Evolutionary conservation across 2,329 filamentous ascomycete species (phyloP), one percentile per base, ranked within the genome.

Genomic region (Aspergillus glaucus): DNA sequence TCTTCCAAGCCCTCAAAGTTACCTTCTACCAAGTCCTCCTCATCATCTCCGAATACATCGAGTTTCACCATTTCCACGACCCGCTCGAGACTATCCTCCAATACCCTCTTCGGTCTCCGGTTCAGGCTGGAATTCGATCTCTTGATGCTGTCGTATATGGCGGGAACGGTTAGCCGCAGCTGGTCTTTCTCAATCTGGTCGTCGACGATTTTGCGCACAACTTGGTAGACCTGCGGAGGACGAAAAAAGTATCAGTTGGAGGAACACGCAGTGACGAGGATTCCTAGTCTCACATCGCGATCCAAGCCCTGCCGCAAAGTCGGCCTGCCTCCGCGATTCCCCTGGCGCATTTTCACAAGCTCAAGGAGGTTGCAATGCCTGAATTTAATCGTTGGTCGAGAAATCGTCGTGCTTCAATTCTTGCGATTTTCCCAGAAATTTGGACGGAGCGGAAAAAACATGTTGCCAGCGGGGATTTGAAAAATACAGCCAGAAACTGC

Each of bases 71-170:
- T 81, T 6, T 84, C 80, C 14, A 96, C 72, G 0, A 91, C 88
- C 6, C 88, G 78, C 53, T 95, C 89, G 54, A 97, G 88, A 32
- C 87, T 86, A 54, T 93, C 87, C 65, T 95, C 88, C 1, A 97
- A 72, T 0, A 86, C 76, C 52, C 84, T 85, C 67, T 93, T 95
- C 36, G 88, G 89, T 56, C 87, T 83, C 19, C 93, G 78, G 54
- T 87, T 88, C 19, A 97, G 71, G 46, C 86, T 90, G 0, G 90
- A 95, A 65, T 96, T 96, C 12, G 90, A 95, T 45, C 76, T 74
- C 58, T 90, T 88, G 53, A 97, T 89, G 50, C 80, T 81, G 36
- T 90, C 85, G 64, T 93, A 95, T 1, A 94, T 79, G 2, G 74
- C 69, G 2, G 77, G 69, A 3, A 85, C 74, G 1, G 80, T 83